Evolutionary conservation across 1,284 basidiomycete genomes (phyloP), one percentile per base, ranked within the genome.

Genomic region (Cutaneotrichosporon cavernicola): DNA sequence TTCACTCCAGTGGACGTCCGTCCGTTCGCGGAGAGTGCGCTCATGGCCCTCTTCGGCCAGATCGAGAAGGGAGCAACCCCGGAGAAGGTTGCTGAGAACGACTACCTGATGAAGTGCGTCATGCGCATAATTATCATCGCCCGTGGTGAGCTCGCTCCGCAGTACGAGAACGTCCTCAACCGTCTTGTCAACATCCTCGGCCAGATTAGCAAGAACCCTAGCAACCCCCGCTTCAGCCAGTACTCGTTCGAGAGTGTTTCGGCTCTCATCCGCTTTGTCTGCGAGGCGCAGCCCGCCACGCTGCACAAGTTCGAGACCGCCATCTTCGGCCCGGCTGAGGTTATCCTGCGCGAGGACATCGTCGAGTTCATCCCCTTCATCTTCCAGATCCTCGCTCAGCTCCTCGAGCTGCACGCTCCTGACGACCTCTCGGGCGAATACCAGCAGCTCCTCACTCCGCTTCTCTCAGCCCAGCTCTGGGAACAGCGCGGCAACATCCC

Each of bases 311-410:
- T 98, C 72, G 95, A 99, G 76, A 80, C 84, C 60, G 84, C 86
- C 1, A 83, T 99, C n/a, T 93, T 94, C 75, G 89, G 88, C 0
- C 91, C 92, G 0, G 95, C 97, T 74, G 94, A 90, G 9, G 79
- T 88, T 66, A 94, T 98, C 74, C 81, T 99, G 5, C 88, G 92
- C 70, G 87, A 92, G 72, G 96, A 99, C 70, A 92, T 98, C 32
- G 89, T 92, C 69, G 96, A 98, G 82, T 99, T 97, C 77, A 90
- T 97, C 60, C 96, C 96, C 2, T 99, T 96, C 77, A 90, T 92
- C 59, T 98, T 99, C 85, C 97, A 99, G 77, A 88, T 99, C 70
- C 87, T 98, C 36, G 90, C 94, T 0, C 96, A 99, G 78, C 92
- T 99, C 85, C 88, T 99, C 43, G 91, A 95, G 70, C 83, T 92